phyloP scores from a whole-genome alignment of 2,329 filamentous ascomycete species.

The Beauveria caledonica region DNA sequence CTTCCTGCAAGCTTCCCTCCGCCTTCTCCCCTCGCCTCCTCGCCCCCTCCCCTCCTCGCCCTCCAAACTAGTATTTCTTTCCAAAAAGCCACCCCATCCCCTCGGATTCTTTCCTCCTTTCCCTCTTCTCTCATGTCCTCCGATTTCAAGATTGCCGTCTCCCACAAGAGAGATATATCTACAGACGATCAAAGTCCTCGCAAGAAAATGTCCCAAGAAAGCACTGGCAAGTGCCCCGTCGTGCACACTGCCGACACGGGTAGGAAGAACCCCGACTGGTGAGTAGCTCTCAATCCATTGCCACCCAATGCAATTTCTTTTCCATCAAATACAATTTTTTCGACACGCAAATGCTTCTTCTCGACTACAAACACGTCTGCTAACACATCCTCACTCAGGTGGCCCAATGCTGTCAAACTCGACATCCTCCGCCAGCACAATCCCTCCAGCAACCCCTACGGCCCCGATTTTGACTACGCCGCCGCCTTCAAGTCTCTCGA shows the following conservation, averaged over 20 bases:
- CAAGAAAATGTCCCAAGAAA: slow-evolving; percentile 15
- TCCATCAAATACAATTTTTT: too few relatives aligned
- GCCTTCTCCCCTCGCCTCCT: background rate
- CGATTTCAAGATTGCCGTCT: slow-evolving; percentile 13
- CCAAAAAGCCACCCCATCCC: slow-evolving; percentile 8
- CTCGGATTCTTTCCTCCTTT: background rate
- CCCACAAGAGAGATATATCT: slow-evolving; percentile 13
- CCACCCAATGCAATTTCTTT: background rate
- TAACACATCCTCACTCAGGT: background rate
- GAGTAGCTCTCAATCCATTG: background rate
- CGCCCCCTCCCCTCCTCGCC: background rate
- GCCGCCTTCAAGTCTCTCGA: slow-evolving; percentile 61
- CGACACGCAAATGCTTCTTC: background rate
- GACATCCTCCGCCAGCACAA: slow-evolving; percentile 69
- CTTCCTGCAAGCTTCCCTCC: slow-evolving; percentile 4
- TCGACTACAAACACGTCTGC: background rate
- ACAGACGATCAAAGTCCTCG: slow-evolving; percentile 18
- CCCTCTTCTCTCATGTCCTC: slow-evolving; percentile 4
- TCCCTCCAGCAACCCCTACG: slow-evolving; percentile 53
- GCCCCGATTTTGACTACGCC: slow-evolving; percentile 62
- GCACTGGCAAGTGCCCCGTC: slow-evolving; percentile 8
- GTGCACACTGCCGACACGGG: slow-evolving; percentile 8
- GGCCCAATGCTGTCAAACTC: slow-evolving; percentile 54
- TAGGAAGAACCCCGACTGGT: slow-evolving; percentile 10
- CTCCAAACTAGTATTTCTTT: slow-evolving; percentile 5